Percentiles rank a stretch among this genome's conserved stretches.
These are phyloP conservation scores for Cynanchum wilfordii DNA, from an alignment of 257 asterid species.

Conservation along the genomic window DNA sequence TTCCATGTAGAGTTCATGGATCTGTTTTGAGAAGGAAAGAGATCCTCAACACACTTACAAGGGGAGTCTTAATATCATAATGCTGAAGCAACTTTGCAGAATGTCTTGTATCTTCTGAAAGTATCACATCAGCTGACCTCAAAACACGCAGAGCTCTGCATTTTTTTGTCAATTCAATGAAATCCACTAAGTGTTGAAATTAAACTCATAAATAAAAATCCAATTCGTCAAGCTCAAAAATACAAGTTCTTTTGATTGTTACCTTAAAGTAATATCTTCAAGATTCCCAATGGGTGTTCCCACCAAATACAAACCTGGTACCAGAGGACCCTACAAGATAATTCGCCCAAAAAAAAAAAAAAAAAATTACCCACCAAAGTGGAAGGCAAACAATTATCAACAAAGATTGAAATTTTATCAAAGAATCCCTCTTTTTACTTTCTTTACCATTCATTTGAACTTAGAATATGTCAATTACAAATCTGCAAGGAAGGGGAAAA, in stretches of 20 bases:
- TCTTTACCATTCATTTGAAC: neutral
- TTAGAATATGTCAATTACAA: neutral
- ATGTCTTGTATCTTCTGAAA: slow-evolving; percentile 93
- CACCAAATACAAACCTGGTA: slow-evolving; percentile 83
- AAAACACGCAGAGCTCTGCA: slow-evolving; percentile 78
- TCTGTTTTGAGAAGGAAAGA: neutral
- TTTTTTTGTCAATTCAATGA: slow-evolving; percentile 2
- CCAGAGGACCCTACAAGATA: slow-evolving; percentile 58
- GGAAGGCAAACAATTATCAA: neutral
- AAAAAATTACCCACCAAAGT: neutral
- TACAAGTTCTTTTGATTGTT: neutral
- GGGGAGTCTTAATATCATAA: slow-evolving; percentile 80
- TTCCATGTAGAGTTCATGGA: neutral
- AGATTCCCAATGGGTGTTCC: slow-evolving; percentile 98
- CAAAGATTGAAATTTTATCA: neutral
- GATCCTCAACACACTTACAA: slow-evolving; percentile 46
- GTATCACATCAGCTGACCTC: slow-evolving; percentile 79
- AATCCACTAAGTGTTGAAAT: neutral
- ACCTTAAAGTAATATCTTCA: slow-evolving; percentile 91
- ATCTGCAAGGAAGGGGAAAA: neutral
- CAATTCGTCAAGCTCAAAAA: neutral
- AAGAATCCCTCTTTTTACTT: neutral
- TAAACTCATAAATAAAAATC: slow-evolving; percentile 3
- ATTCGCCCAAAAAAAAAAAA: neutral
- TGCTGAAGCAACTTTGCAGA: slow-evolving; percentile 83